A percentile compares a stretch with the other conserved stretches of the same genome.
phyloP scores from a whole-genome alignment of 768 basidiomycete genomes.

The Russula lepida region DNA sequence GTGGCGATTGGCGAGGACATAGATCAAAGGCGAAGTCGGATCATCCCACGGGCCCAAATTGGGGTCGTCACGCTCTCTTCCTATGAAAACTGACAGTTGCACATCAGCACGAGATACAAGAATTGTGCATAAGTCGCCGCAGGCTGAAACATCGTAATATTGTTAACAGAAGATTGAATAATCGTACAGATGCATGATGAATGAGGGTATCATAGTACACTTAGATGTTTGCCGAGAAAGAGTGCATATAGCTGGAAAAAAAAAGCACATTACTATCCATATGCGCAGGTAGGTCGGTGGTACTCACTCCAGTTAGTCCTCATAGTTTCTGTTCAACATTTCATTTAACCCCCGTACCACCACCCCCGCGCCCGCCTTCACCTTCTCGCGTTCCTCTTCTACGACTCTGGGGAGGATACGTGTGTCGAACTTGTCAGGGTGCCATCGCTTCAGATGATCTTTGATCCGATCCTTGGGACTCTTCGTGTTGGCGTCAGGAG shows the following conservation, averaged over 20 bases:
- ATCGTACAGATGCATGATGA: constrained; percentile 23
- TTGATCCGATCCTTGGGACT: constrained; percentile 62
- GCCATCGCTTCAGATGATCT: constrained; percentile 70
- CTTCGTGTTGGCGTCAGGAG: constrained; percentile 46
- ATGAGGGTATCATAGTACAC: constrained; percentile 22
- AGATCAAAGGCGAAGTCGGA: too few relatives aligned
- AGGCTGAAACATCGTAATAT: constrained; percentile 15
- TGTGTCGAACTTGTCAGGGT: constrained; percentile 76
- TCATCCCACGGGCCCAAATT: too few relatives aligned
- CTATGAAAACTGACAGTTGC: too few relatives aligned
- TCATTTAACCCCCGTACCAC: constrained; percentile 69
- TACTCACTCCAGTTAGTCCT: constrained; percentile 21
- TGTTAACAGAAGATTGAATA: constrained; percentile 18
- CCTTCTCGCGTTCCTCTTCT: constrained; percentile 54
- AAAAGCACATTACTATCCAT: background rate
- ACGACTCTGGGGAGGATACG: constrained; percentile 56
- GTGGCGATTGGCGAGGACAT: too few relatives aligned
- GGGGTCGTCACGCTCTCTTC: too few relatives aligned
- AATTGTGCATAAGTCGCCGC: background rate
- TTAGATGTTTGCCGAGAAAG: constrained; percentile 15
- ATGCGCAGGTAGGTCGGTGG: background rate
- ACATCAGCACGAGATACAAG: background rate
- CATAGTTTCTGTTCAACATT: constrained; percentile 42
- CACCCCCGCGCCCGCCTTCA: constrained; percentile 62
- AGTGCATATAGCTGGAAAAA: constrained; percentile 15